Conservation (phyloP, 2,329 filamentous ascomycete genomes). For the Golovinomyces cichoracearum region DNA sequence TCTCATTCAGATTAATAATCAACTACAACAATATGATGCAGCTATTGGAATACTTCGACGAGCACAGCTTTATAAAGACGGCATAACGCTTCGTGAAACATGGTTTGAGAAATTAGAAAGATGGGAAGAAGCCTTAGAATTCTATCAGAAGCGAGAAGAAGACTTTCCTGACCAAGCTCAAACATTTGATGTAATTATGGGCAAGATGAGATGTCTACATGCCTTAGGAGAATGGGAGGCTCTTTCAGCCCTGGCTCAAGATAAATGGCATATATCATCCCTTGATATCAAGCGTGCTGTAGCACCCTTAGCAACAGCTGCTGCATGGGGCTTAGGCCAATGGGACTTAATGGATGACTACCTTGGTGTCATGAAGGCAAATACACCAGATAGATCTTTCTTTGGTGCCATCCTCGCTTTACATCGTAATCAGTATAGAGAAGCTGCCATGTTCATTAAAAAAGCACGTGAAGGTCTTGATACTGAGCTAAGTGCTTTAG, state of each 20-base stretch:
- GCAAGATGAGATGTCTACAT: constrained; percentile 96
- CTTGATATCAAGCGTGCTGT: constrained; percentile 74
- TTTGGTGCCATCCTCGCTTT: constrained; percentile 89
- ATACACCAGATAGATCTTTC: constrained; percentile 85
- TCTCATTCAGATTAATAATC: constrained; percentile 96
- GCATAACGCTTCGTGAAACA: constrained; percentile 80
- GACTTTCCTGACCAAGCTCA: constrained; percentile 54
- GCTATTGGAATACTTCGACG: constrained; percentile 93
- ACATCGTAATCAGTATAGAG: constrained; percentile 83
- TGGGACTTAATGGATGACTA: constrained; percentile 99
- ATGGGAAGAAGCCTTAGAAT: constrained; percentile 88
- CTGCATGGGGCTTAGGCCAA: constrained; percentile 85
- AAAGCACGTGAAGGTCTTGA: constrained; percentile 83
- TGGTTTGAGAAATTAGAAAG: constrained; percentile 98
- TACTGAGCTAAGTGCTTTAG: constrained; percentile 76
- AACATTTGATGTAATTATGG: constrained; percentile 91
- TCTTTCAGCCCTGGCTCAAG: constrained; percentile 63
- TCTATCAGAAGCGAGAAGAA: constrained; percentile 65
- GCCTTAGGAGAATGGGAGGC: constrained; percentile 94
- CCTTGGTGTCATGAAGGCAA: constrained; percentile 75
- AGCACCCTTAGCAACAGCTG: constrained; percentile 77
- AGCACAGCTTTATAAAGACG: constrained; percentile 80
- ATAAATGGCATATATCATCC: constrained; percentile 77
- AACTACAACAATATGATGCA: constrained; percentile 92
- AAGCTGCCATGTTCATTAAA: constrained; percentile 69